Base-by-base conservation (phyloP, 1,284 basidiomycete species). In the Cutaneotrichosporon sp. region DNA sequence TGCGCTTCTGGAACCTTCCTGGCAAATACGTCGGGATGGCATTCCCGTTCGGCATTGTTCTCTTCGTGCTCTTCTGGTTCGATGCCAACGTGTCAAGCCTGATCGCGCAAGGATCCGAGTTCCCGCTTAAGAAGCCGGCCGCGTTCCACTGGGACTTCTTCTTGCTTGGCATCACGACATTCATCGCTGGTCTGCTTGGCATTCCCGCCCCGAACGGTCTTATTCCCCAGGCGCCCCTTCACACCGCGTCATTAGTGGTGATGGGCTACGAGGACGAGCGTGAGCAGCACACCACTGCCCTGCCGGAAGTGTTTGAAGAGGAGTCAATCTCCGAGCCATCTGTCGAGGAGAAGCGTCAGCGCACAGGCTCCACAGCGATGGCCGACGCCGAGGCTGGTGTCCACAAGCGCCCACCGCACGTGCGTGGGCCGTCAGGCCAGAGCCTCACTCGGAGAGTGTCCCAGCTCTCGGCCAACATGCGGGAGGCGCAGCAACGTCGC, bases 181-280 rank as follows among this genome's bases (percentile, higher is more conserved):
- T 97, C 64, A 82, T 97, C 44, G 86, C 92, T 4, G 93, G 91
- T 0, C 77, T 97, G 17, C 79, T 98, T 3, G 93, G 93, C 16
- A 69, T 96, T 4, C 92, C 93, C 0, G 92, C 93, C 0, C 93
- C 93, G 0, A 97, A 97, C 65, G 93, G 72, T 4, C 80, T 94
- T 20, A 96, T 98, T 44, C 93, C 93, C 0, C 94, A 97, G 75
- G 93, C 94, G 1, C 94, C 93, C 0, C 88, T 96, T 22, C 92
- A 97, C 65, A 97, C 93, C 0, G 82, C 84, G 12, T 87, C 90
- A 7, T 81, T 98, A 0, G 79, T 88, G 16, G 80, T 94, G 34
- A 85, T 89, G 80, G 84, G 85, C 2, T 64, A 67, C 54, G 31
- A 83, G 78, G 76, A 80, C 19, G 62, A 70, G 9, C 77, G 33